These are phyloP conservation scores for Stachybotrys elegans DNA, from an alignment of 2,329 filamentous ascomycete genomes.

Conservation along the genomic window DNA sequence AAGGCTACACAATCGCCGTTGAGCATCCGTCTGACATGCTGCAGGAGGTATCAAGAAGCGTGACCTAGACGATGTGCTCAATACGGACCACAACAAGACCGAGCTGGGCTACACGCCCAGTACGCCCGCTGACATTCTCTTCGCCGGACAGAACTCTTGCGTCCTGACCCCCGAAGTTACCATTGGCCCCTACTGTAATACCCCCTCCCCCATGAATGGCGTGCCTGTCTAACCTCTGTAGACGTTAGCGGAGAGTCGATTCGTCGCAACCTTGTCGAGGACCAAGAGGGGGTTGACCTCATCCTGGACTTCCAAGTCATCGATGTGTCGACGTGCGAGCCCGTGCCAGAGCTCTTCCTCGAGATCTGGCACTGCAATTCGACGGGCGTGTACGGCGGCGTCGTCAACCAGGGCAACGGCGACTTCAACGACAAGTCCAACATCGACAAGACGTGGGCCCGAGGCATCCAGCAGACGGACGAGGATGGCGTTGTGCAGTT, in stretches of 20 bases:
- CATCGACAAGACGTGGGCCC: slow-evolving; percentile 26
- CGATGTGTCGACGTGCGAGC: slow-evolving; percentile 37
- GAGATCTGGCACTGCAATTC: slow-evolving; percentile 44
- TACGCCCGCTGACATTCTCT: slow-evolving; percentile 27
- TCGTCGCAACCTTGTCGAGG: slow-evolving; percentile 33
- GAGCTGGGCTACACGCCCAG: slow-evolving; percentile 23
- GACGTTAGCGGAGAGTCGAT: slow-evolving; percentile 26
- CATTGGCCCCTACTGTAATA: slow-evolving; percentile 39
- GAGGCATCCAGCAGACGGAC: slow-evolving; percentile 34
- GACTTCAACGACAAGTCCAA: slow-evolving; percentile 32
- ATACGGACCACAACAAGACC: slow-evolving; percentile 32
- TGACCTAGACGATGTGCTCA: slow-evolving; percentile 26
- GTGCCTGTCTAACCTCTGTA: slow-evolving; percentile 1
- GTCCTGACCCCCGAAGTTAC: slow-evolving; percentile 45
- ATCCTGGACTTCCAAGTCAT: slow-evolving; percentile 40
- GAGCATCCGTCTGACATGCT: no score
- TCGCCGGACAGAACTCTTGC: slow-evolving; percentile 36
- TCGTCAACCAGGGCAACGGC: slow-evolving; percentile 34
- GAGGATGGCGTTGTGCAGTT: slow-evolving; percentile 37
- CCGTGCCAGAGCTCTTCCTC: slow-evolving; percentile 33
- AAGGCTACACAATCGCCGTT: no score
- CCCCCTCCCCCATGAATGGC: not conserved
- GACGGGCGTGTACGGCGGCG: slow-evolving; percentile 40
- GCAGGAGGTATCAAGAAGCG: no score
- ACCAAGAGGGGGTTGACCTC: slow-evolving; percentile 33